Evolutionary conservation across 441 rosid species (phyloP), one percentile per base, ranked within the genome.

Genomic region (Erodium chrysanthum): DNA sequence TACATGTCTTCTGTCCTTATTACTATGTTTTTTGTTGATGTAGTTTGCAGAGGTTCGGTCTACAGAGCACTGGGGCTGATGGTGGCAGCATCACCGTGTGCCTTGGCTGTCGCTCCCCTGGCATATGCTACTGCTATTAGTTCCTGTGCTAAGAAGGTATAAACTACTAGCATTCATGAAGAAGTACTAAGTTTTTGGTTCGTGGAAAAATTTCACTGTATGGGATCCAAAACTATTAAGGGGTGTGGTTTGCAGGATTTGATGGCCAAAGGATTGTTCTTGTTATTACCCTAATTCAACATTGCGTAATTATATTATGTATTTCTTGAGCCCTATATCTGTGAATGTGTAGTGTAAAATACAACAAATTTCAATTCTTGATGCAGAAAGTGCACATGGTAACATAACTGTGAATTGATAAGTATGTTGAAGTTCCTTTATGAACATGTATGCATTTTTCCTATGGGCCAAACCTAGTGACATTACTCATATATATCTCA

Each of bases 11-110:
- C 22, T 15, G 59, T 15, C 8, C 50, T 52, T 18, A 18, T 54
- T 54, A 54, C 60, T 18, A 18, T 54, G 64, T 70, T 71, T 71
- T 60, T 70, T 8, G 18, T 65, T 77, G 31, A 18, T 75, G 71
- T 78, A 94, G 99, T 65, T 74, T 94, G 91, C 83, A 88, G 97
- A 84, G 99, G 96, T 78, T 94, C 97, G 58, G 70, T 94, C 9
- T 91, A 94, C 76, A 84, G 99, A 71, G 97, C 99, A 67, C 75
- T 90, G 74, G 97, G 96, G 68, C 91, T 94, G 68, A 89, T 94
- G 97, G 91, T 91, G 75, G 99, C 96, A 50, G 97, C 97, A 68
- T 91, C 99, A 22, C 97, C 96, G 10, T 94, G 99, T 79, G 97
- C 97, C 70, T 78, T 94, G 82, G 99, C 97, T 40, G 97, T 94